phyloP scores from a whole-genome alignment of 306 rosid species.

The Lathyrus sativus region DNA sequence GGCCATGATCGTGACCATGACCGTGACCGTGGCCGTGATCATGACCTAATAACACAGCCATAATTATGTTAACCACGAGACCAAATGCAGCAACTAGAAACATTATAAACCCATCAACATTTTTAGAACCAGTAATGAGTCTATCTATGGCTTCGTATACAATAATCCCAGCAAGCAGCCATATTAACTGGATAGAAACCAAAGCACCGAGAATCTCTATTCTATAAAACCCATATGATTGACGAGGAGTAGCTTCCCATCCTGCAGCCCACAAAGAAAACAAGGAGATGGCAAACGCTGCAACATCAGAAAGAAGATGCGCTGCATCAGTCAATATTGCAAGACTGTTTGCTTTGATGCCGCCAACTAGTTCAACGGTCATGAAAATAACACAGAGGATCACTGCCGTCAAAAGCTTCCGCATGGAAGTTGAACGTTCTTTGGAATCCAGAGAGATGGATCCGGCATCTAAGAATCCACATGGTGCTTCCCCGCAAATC shows the following conservation, averaged over 20 bases:
- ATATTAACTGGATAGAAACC: conserved; percentile 76
- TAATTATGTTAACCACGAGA: conserved; percentile 64
- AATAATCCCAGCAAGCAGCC: conserved; percentile 77
- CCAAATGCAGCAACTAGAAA: conserved; percentile 69
- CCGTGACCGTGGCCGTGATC: conserved; percentile 66
- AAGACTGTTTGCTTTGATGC: conserved; percentile 79
- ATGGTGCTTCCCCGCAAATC: conserved; percentile 71
- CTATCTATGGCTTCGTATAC: conserved; percentile 75
- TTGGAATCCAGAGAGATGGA: conserved; percentile 61
- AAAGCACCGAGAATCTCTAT: conserved; percentile 81
- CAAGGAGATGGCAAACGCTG: conserved; percentile 77
- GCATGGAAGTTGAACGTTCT: conserved; percentile 67
- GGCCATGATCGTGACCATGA: conserved; percentile 46
- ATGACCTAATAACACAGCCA: conserved; percentile 74
- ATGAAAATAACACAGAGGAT: conserved; percentile 69
- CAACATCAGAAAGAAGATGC: conserved; percentile 80
- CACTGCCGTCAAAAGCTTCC: conserved; percentile 70
- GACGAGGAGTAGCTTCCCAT: conserved; percentile 87
- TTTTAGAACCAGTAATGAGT: conserved; percentile 44
- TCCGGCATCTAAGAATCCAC: conserved; percentile 67
- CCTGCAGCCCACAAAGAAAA: conserved; percentile 81
- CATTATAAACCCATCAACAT: conserved; percentile 69
- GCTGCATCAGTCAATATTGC: conserved; percentile 87
- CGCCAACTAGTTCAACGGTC: conserved; percentile 70
- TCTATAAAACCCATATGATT: conserved; percentile 75